A percentile compares a stretch with the other conserved stretches of the same genome.
These are phyloP conservation scores for Candida sp. DNA, from an alignment of 1,139 yeast genomes.

Conservation along the genomic window DNA sequence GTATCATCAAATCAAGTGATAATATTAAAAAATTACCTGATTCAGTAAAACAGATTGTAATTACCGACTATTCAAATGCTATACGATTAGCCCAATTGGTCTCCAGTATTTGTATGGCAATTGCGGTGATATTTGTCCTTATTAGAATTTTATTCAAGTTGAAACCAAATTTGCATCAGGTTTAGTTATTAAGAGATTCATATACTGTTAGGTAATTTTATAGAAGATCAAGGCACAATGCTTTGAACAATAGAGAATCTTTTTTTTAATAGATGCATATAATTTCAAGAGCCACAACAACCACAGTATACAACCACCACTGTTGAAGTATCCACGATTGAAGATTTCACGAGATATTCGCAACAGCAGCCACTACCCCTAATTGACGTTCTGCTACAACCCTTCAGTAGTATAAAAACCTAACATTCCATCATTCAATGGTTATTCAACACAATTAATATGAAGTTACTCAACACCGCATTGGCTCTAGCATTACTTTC, in stretches of 20 bases:
- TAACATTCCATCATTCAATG: neutral
- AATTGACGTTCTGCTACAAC: neutral
- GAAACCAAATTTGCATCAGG: neutral
- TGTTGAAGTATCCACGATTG: constrained; percentile 9
- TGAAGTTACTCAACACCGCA: neutral
- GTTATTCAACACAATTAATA: neutral
- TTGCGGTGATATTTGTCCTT: constrained; percentile 15
- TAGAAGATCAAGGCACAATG: neutral
- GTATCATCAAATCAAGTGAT: constrained; percentile 17
- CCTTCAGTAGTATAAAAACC: neutral
- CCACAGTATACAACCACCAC: neutral
- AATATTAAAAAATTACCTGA: constrained; percentile 11
- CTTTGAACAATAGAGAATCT: neutral
- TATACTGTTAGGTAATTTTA: neutral
- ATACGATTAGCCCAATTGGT: constrained; percentile 18
- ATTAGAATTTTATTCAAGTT: constrained; percentile 3
- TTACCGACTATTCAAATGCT: constrained; percentile 16
- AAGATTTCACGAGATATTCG: neutral
- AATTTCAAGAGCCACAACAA: neutral
- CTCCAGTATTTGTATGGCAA: constrained; percentile 15
- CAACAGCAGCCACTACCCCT: neutral
- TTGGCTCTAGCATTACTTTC: neutral
- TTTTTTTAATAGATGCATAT: neutral
- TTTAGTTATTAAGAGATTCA: neutral
- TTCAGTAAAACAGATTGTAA: constrained; percentile 11